Percentiles rank a stretch among this genome's conserved stretches.
Evolutionary conservation across 1,284 basidiomycete species (phyloP).

Genomic region (Phlebopus sp.): DNA sequence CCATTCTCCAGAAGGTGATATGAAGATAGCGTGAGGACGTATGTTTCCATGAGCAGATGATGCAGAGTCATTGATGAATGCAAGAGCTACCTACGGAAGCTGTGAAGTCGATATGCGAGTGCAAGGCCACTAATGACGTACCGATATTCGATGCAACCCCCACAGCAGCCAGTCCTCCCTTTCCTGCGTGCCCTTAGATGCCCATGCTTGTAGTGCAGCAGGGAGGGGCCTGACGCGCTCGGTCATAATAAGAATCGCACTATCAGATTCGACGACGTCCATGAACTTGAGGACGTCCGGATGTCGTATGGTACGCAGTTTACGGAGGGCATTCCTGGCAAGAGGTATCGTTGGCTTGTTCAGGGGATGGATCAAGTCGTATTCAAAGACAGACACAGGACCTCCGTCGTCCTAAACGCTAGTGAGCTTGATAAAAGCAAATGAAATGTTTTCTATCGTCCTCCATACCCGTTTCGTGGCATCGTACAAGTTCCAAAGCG

Average conservation of each 20-base stretch:
- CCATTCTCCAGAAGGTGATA: slow-evolving; percentile 94
- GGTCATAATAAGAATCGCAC: slow-evolving; percentile 89
- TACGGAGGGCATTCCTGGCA: slow-evolving; percentile 89
- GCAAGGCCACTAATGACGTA: slow-evolving; percentile 31
- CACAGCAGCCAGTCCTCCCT: slow-evolving; percentile 89
- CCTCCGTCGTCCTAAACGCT: slow-evolving; percentile 78
- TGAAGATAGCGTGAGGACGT: slow-evolving; percentile 77
- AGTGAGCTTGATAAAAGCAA: slow-evolving; percentile 21
- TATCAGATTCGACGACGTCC: slow-evolving; percentile 88
- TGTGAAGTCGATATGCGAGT: slow-evolving; percentile 10
- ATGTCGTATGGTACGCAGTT: slow-evolving; percentile 89
- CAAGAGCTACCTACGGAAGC: slow-evolving; percentile 70
- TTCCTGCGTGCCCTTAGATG: slow-evolving; percentile 59
- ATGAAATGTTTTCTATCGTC: slow-evolving; percentile 1
- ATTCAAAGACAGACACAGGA: slow-evolving; percentile 86
- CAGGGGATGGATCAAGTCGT: slow-evolving; percentile 65
- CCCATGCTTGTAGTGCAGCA: slow-evolving; percentile 62
- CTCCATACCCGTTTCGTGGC: slow-evolving; percentile 78
- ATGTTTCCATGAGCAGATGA: slow-evolving; percentile 89
- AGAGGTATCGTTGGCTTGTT: slow-evolving; percentile 67
- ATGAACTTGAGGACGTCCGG: slow-evolving; percentile 96
- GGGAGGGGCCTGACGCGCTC: slow-evolving; percentile 85
- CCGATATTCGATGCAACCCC: slow-evolving; percentile 90
- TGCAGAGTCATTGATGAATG: slow-evolving; percentile 88
- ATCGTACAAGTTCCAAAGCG: slow-evolving; percentile 86